Percentiles rank a stretch among this genome's conserved stretches.
Evolutionary conservation across 768 basidiomycete species (phyloP).

Genomic region (Suillus clintonianus): DNA sequence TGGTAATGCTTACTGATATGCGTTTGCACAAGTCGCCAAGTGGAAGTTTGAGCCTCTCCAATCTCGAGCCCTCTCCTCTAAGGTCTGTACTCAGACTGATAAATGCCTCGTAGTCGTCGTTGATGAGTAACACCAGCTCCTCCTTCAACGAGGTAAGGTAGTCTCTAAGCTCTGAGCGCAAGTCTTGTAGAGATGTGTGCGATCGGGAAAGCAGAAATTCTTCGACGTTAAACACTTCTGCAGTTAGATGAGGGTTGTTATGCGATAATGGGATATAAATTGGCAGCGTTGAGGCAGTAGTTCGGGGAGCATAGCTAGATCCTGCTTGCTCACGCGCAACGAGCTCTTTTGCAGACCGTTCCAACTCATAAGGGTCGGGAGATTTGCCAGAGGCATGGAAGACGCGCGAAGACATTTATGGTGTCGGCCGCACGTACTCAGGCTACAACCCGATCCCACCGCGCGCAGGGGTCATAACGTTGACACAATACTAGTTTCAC

Average conservation of each 20-base stretch:
- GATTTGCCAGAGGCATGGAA: background rate
- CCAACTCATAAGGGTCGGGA: conserved; percentile 64
- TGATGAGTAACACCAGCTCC: conserved; percentile 93
- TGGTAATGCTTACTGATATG: conserved; percentile 59
- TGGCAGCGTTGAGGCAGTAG: conserved; percentile 42
- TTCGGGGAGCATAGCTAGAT: conserved; percentile 5
- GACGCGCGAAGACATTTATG: conserved; percentile 6
- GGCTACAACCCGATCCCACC: background rate
- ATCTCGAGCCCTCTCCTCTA: conserved; percentile 76
- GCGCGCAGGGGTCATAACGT: background rate
- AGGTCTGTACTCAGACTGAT: conserved; percentile 94
- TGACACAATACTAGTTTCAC: too few species aligned
- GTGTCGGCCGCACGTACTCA: background rate
- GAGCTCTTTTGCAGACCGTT: conserved; percentile 74
- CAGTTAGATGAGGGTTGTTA: conserved; percentile 69
- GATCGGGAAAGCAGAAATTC: conserved; percentile 85
- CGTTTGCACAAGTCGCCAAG: conserved; percentile 61
- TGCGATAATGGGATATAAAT: conserved; percentile 77
- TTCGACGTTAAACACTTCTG: conserved; percentile 77
- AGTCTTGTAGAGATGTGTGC: conserved; percentile 83
- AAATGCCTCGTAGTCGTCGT: conserved; percentile 97
- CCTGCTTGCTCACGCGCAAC: conserved; percentile 49
- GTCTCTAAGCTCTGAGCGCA: conserved; percentile 83
- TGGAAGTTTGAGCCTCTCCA: conserved; percentile 70
- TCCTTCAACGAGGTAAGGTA: conserved; percentile 86